Evolutionary conservation across 148 eudicot species (phyloP).

Genomic region (Simmondsia chinensis): DNA sequence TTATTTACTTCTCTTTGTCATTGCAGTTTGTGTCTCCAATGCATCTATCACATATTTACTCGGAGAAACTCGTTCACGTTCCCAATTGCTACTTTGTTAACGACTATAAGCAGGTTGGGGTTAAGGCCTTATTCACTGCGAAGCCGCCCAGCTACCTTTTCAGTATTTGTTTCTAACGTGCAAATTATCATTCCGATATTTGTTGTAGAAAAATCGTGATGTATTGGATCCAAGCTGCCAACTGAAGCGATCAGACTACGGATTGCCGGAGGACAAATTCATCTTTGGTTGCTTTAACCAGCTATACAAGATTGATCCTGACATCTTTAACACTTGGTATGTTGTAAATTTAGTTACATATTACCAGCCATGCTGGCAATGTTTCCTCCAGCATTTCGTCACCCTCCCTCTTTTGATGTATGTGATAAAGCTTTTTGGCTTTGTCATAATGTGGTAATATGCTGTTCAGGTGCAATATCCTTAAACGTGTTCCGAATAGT

Average conservation of each 20-base stretch:
- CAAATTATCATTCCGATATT: neutral
- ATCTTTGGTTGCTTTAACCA: conserved; percentile 96
- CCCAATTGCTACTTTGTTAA: conserved; percentile 96
- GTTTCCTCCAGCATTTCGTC: too few relatives aligned
- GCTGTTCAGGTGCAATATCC: conserved; percentile 83
- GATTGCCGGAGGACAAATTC: conserved; percentile 88
- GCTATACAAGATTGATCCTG: conserved; percentile 96
- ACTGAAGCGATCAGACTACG: conserved; percentile 87
- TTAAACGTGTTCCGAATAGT: conserved; percentile 85
- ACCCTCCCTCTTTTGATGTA: too few relatives aligned
- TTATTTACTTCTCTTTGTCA: neutral
- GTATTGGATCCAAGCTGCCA: conserved; percentile 59
- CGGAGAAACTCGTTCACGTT: conserved; percentile 93
- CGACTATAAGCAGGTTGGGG: conserved; percentile 87
- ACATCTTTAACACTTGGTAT: conserved; percentile 81
- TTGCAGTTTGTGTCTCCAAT: conserved; percentile 93
- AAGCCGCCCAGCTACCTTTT: too few relatives aligned
- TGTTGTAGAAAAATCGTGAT: conserved; percentile 73
- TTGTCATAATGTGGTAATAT: neutral
- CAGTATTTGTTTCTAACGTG: neutral
- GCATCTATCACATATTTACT: conserved; percentile 57
- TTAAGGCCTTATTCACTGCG: too few relatives aligned
- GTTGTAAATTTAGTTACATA: neutral
- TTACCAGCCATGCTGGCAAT: neutral
- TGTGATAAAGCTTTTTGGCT: neutral